These are phyloP conservation scores for Phanerochaete sordida DNA, from an alignment of 768 basidiomycete genomes.

Conservation along the genomic window DNA sequence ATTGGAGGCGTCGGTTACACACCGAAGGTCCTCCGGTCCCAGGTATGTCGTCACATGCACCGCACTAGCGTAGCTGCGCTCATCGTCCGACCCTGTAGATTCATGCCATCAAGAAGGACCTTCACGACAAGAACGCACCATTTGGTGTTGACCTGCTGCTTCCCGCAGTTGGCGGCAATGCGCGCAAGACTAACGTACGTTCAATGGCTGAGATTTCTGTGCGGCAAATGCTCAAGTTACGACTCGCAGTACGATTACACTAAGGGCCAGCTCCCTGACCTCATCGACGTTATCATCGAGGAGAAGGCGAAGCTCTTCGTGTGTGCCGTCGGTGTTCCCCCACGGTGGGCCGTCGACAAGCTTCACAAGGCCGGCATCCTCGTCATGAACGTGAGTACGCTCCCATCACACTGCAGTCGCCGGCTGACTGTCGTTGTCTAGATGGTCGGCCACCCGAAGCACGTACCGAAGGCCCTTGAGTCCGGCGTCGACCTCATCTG, in stretches of 20 bases:
- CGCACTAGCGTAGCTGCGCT: background rate
- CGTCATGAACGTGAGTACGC: conserved; percentile 69
- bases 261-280: conserved; percentile 76
- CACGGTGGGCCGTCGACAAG: conserved; percentile 71
- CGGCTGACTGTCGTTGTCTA: conserved; percentile 16
- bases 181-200: conserved; percentile 85
- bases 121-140: conserved; percentile 72
- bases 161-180: conserved; percentile 82
- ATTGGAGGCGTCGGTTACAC: conserved; percentile 90
- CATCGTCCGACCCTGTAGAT: conserved; percentile 43
- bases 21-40: conserved; percentile 72
- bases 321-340: conserved; percentile 87
- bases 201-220: background rate
- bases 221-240: background rate
- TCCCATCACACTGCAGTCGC: background rate
- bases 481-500: conserved; percentile 92
- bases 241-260: conserved; percentile 76
- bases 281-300: conserved; percentile 89
- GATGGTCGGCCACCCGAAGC: conserved; percentile 96
- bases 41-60: conserved; percentile 39
- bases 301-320: conserved; percentile 89
- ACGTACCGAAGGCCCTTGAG: conserved; percentile 75
- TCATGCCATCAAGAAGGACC: conserved; percentile 62
- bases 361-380: conserved; percentile 83
- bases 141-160: conserved; percentile 92